Evolutionary conservation across 805 yeast genomes (phyloP).

Genomic region (Peterozyma toletana): DNA sequence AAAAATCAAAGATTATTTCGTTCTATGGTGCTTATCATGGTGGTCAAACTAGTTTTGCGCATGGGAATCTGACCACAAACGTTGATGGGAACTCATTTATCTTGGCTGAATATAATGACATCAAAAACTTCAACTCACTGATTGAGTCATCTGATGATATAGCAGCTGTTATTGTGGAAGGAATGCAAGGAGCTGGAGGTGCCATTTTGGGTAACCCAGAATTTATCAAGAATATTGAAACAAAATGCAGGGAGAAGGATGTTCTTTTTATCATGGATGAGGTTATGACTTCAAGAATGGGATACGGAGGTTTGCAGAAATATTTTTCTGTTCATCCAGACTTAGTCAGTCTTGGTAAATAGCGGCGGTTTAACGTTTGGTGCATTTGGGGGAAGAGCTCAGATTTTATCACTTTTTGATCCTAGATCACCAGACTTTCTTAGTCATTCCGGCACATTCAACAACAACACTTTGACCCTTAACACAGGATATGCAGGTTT

Average conservation of each 20-base stretch:
- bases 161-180: slow-evolving; percentile 11
- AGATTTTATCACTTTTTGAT: slow-evolving; percentile 9
- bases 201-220: slow-evolving; percentile 4
- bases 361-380: slow-evolving; percentile 12
- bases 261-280: slow-evolving; percentile 11
- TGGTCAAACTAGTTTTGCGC: slow-evolving; percentile 7
- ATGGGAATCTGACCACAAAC: slow-evolving; percentile 4
- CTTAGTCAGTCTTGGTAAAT: slow-evolving; percentile 9
- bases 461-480: slow-evolving; percentile 11
- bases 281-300: slow-evolving; percentile 11
- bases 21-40: slow-evolving; percentile 11
- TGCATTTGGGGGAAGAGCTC: slow-evolving; percentile 10
- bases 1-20: slow-evolving; percentile 8
- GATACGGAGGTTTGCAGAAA: slow-evolving; percentile 10
- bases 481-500: slow-evolving; percentile 9
- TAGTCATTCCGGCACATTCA: slow-evolving; percentile 12
- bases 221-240: slow-evolving; percentile 7
- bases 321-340: slow-evolving; percentile 8
- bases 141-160: slow-evolving; percentile 1
- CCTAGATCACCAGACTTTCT: slow-evolving; percentile 2
- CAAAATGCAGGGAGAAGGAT: slow-evolving; percentile 5
- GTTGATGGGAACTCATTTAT: slow-evolving; percentile 4
- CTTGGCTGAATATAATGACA: slow-evolving; percentile 6
- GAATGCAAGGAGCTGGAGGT: slow-evolving; percentile 12
- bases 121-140: slow-evolving; percentile 1